Evolutionary conservation across 345 rosid species (phyloP), one percentile per base, ranked within the genome.

Genomic region (Hypericum androsaemum): DNA sequence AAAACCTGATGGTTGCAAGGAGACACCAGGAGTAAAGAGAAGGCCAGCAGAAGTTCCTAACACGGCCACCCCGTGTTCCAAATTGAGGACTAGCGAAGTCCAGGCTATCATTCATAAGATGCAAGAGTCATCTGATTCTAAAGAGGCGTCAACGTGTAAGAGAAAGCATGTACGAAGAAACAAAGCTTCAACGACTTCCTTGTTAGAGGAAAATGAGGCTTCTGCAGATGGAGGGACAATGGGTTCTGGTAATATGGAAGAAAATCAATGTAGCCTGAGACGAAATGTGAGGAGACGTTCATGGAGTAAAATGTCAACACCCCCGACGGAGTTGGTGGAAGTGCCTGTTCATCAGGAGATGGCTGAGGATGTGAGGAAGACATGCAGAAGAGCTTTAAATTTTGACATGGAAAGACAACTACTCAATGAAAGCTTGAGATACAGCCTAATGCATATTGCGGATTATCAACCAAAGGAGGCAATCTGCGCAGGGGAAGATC

Each of bases 321-420:
- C 54, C 13, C 35, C 64, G 10, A 22, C 22, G 12, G 64, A 59
- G 60, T 56, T 41, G 43, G 40, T 58, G 12, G 60, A 62, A 46
- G 73, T 63, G 59, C 8, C 78, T 50, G 52, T 50, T 17, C 65
- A 54, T 65, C 61, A 44, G 50, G 58, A 62, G 62, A 52, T 51
- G 41, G 44, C 28, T 43, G 42, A 49, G 36, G 58, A 38, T 52
- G 54, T 17, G 43, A 66, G 55, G 10, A 60, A 50, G 43, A 37
- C 61, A 9, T 50, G 71, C 54, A 56, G 59, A 17, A 61, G 66
- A 50, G 56, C 58, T 40, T 47, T 67, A 62, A 56, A 56, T 16
- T 67, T 67, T 46, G 45, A 52, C 17, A 40, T 12, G 41, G 66
- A 56, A 56, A 48, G 40, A 41, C 39, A 56, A 32, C 12, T 43